Evolutionary conservation across 768 basidiomycete genomes (phyloP).

Genomic region (Agaricus subrufescens): DNA sequence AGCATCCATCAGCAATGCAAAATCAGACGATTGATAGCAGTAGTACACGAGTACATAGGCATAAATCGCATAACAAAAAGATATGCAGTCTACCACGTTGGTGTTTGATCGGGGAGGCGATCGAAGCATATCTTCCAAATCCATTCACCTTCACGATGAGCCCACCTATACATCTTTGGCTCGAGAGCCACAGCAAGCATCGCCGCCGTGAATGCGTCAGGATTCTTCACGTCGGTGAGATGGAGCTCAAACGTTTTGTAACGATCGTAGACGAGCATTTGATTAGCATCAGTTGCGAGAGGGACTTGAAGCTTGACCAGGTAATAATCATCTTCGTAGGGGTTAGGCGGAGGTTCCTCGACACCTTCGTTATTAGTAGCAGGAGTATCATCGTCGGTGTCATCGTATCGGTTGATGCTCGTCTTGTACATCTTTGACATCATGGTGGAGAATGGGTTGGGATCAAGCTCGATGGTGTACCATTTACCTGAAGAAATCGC

Average conservation of each 20-base stretch:
- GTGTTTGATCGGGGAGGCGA: slow-evolving; percentile 8
- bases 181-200: slow-evolving; percentile 14
- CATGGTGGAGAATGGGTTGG: slow-evolving; percentile 6
- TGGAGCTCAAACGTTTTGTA: slow-evolving; percentile 32
- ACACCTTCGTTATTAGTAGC: background rate
- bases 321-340: slow-evolving; percentile 30
- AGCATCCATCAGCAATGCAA: too few species aligned
- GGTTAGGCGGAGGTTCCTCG: slow-evolving; percentile 22
- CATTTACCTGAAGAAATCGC: slow-evolving; percentile 37
- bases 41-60: background rate
- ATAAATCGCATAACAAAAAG: background rate
- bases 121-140: slow-evolving; percentile 16
- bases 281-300: slow-evolving; percentile 11
- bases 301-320: slow-evolving; percentile 36
- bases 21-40: background rate
- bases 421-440: slow-evolving; percentile 5
- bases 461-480: slow-evolving; percentile 24
- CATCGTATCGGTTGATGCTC: slow-evolving; percentile 22
- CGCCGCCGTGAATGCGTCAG: slow-evolving; percentile 17
- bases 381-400: slow-evolving; percentile 9
- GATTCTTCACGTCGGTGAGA: slow-evolving; percentile 22
- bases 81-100: slow-evolving; percentile 10
- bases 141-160: slow-evolving; percentile 9
- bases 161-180: slow-evolving; percentile 15
- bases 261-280: slow-evolving; percentile 38